Conservation (phyloP, 495 filamentous ascomycete genomes). For the Penicillium turbatum region DNA sequence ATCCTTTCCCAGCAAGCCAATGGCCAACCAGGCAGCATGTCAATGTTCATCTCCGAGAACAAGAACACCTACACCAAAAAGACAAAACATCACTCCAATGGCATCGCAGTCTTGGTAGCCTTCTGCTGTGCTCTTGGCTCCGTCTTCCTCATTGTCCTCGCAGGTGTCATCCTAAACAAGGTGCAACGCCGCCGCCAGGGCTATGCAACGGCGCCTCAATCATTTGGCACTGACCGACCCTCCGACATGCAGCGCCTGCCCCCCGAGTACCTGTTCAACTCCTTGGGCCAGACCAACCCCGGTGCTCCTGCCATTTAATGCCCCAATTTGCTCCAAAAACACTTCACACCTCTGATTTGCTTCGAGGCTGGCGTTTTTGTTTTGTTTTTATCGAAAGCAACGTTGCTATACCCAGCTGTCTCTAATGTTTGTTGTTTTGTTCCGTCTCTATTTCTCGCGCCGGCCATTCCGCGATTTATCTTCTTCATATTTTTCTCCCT, state of each 20-base stretch:
- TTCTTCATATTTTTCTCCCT: neutral
- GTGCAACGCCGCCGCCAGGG: conserved; percentile 81
- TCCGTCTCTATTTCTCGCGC: conserved; percentile 17
- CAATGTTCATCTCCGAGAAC: conserved; percentile 72
- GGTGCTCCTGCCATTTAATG: conserved; percentile 38
- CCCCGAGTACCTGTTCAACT: conserved; percentile 72
- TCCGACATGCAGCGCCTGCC: conserved; percentile 76
- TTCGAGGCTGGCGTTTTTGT: conserved; percentile 32
- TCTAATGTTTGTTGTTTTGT: conserved; percentile 31
- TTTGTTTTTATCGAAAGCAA: conserved; percentile 24
- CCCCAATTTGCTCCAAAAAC: conserved; percentile 12
- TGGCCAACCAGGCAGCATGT: conserved; percentile 65
- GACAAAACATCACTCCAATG: conserved; percentile 62
- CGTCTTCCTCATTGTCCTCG: conserved; percentile 82
- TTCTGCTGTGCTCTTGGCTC: conserved; percentile 83
- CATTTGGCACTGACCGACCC: conserved; percentile 63
- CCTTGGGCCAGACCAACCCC: conserved; percentile 40
- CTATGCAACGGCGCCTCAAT: conserved; percentile 75
- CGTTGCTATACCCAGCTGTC: conserved; percentile 32
- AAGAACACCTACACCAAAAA: conserved; percentile 56
- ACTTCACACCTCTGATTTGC: conserved; percentile 17
- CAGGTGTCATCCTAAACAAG: conserved; percentile 78
- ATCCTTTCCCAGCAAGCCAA: conserved; percentile 65
- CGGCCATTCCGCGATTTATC: conserved; percentile 15
- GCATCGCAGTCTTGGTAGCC: conserved; percentile 87